These are phyloP conservation scores for Mollisiaceae sp. DNA, from an alignment of 2,329 filamentous ascomycete genomes.

Conservation along the genomic window DNA sequence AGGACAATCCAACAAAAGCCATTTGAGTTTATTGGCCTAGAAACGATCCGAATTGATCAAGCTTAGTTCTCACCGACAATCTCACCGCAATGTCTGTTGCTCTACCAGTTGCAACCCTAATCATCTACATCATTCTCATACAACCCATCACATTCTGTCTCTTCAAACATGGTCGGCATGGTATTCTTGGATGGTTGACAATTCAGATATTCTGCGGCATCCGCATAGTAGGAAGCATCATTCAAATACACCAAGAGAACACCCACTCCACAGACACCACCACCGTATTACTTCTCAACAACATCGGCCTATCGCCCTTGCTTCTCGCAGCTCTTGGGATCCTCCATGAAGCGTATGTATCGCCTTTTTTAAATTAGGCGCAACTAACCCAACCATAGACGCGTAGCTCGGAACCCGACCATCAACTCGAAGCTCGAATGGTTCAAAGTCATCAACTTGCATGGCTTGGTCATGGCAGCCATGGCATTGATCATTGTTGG, in stretches of 20 bases:
- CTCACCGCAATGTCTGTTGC: not conserved
- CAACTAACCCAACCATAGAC: not conserved
- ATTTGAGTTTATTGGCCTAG: not conserved
- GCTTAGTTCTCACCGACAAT: not conserved
- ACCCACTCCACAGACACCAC: constrained; percentile 22
- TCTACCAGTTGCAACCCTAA: constrained; percentile 3
- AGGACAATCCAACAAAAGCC: not conserved
- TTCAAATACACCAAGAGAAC: constrained; percentile 39
- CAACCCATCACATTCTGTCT: constrained; percentile 43
- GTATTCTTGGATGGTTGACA: constrained; percentile 48
- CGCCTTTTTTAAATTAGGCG: too few relatives aligned
- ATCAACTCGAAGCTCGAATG: constrained; percentile 15
- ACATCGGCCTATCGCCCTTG: constrained; percentile 32
- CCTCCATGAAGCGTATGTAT: constrained; percentile 25
- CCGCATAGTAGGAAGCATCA: constrained; percentile 44
- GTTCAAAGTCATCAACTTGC: constrained; percentile 12
- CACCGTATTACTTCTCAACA: constrained; percentile 23
- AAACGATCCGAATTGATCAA: not conserved
- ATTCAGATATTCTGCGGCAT: constrained; percentile 46
- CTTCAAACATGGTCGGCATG: constrained; percentile 43
- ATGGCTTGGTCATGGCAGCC: constrained; percentile 5
- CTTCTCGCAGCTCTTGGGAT: constrained; percentile 30
- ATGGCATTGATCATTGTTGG: constrained; percentile 15
- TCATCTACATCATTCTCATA: constrained; percentile 33
- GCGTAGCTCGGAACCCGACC: constrained; percentile 12